Evolutionary conservation across 176 grass and related monocot genomes (phyloP).

Genomic region (Zoysia japonica): DNA sequence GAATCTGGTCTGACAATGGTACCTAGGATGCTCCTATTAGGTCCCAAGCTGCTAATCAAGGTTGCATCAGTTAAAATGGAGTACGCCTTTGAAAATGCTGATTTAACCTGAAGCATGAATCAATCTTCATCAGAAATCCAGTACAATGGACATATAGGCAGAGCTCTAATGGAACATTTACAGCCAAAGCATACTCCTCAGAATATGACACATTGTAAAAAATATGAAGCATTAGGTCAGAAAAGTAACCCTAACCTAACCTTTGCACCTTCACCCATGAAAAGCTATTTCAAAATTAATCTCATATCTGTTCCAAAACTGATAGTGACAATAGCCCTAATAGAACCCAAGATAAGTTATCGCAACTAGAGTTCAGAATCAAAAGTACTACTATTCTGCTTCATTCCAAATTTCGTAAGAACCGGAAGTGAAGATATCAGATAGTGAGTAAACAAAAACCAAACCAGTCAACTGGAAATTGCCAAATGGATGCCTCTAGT

Average conservation of each 20-base stretch:
- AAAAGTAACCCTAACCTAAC: neutral
- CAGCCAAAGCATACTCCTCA: neutral
- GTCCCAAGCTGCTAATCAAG: constrained; percentile 61
- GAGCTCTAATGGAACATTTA: neutral
- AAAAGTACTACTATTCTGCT: neutral
- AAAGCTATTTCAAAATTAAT: neutral
- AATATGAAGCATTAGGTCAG: constrained; percentile 3
- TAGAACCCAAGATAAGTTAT: neutral
- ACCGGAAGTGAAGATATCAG: neutral
- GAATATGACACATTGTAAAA: constrained; percentile 11
- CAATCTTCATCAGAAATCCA: constrained; percentile 22
- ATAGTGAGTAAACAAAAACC: neutral
- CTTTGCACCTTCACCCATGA: constrained; percentile 11
- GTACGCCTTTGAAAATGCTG: constrained; percentile 85
- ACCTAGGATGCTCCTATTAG: constrained; percentile 80
- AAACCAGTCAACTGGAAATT: too few species aligned
- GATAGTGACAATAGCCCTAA: neutral
- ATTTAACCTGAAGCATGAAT: constrained; percentile 71
- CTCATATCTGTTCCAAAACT: constrained; percentile 5
- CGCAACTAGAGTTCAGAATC: constrained; percentile 8
- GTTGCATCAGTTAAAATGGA: constrained; percentile 73
- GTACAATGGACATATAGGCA: neutral
- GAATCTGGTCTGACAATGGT: constrained; percentile 86
- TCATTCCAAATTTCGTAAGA: neutral
- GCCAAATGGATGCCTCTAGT: too few species aligned